phyloP scores from a whole-genome alignment of 148 eudicot genomes.

The Rhododendron vialii region DNA sequence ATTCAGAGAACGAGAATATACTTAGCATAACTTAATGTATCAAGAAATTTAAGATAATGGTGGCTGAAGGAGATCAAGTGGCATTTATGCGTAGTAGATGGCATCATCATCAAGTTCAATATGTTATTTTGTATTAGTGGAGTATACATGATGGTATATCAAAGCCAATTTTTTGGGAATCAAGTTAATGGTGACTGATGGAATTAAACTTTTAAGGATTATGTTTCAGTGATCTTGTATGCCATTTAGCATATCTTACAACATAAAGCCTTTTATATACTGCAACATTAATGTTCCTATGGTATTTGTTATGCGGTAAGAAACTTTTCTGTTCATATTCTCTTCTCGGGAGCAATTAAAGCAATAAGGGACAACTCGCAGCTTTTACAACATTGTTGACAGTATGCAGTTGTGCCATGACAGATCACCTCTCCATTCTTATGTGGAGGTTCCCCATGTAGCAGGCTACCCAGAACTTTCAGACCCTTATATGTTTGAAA shows the following conservation, averaged over 20 bases:
- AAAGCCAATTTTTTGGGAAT: not conserved
- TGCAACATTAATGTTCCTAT: not conserved
- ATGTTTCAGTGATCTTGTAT: not conserved
- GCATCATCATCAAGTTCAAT: not conserved
- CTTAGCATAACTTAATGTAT: not conserved
- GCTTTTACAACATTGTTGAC: constrained; percentile 4
- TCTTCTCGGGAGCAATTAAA: not conserved
- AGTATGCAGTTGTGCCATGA: constrained; percentile 6
- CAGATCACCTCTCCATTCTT: constrained; percentile 74
- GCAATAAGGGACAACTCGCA: not conserved
- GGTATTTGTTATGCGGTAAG: not conserved
- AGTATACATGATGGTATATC: not conserved
- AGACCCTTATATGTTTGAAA: constrained; percentile 55
- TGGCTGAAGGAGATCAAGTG: not conserved
- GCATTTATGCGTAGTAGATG: not conserved
- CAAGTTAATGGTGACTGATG: not conserved
- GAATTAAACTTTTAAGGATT: not conserved
- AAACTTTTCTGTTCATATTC: not conserved
- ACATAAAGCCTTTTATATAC: not conserved
- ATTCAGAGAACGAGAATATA: not conserved
- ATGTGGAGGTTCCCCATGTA: constrained; percentile 48
- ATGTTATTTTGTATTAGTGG: not conserved
- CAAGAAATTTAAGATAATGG: not conserved
- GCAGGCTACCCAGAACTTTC: constrained; percentile 66
- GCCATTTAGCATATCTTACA: not conserved